Evolutionary conservation across 192 early-diverging fungal genomes (phyloP).

Genomic region (Phycomyces blakesleeanus): DNA sequence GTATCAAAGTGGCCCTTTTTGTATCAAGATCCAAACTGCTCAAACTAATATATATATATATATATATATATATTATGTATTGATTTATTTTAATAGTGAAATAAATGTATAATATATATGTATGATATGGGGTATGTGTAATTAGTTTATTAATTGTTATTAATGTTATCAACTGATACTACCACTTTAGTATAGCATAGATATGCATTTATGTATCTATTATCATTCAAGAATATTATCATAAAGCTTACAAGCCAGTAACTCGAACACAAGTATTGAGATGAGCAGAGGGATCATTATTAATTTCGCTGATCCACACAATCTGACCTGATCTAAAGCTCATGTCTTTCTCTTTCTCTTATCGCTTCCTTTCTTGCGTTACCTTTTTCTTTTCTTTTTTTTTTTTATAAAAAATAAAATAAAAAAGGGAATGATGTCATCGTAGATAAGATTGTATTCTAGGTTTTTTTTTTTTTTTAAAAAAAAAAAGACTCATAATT

Average conservation of each 20-base stretch:
- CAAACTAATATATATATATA: conserved; percentile 3
- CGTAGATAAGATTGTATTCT: too few species aligned
- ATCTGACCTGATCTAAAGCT: conserved; percentile 2
- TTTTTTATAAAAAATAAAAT: too few species aligned
- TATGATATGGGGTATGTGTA: too few species aligned
- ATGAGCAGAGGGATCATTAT: not conserved
- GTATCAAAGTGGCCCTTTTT: conserved; percentile 7
- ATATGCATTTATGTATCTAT: not conserved
- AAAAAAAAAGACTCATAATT: too few species aligned
- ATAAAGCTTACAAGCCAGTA: conserved; percentile 19
- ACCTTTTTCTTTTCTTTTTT: too few species aligned
- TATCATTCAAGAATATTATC: not conserved
- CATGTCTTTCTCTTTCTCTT: too few species aligned
- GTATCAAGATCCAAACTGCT: not conserved
- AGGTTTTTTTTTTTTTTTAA: too few species aligned
- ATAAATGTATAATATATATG: too few species aligned
- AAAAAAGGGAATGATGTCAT: too few species aligned
- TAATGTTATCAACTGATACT: not conserved
- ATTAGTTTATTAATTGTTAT: too few species aligned
- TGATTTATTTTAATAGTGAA: too few species aligned
- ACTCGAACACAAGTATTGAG: conserved; percentile 7
- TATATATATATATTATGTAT: not conserved
- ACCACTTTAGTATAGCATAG: not conserved
- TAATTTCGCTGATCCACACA: conserved; percentile 10
- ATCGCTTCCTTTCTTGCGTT: too few species aligned